phyloP scores from a whole-genome alignment of 805 yeast species.

The Sugiyamaella qingdaonensis region DNA sequence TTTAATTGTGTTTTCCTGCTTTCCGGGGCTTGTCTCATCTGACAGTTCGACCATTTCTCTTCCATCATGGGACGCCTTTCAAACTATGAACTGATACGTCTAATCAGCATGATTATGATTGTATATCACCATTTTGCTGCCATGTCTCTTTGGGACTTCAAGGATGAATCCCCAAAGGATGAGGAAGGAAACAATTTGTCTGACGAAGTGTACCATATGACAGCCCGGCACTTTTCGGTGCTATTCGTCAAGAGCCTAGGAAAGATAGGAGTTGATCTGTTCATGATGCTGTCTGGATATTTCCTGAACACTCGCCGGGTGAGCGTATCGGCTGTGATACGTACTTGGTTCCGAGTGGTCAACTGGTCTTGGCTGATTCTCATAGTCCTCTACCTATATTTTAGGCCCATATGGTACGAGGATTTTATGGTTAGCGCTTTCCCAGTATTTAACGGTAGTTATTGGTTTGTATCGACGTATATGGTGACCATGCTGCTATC shows the following conservation, averaged over 20 bases:
- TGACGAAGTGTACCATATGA: not conserved
- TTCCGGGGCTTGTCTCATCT: too few relatives aligned
- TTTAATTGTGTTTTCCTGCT: too few relatives aligned
- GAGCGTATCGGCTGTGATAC: not conserved
- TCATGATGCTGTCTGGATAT: conserved; percentile 9
- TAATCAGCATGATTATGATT: conserved; percentile 1
- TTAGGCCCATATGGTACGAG: too few relatives aligned
- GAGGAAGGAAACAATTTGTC: not conserved
- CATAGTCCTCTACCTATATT: not conserved
- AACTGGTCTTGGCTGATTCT: conserved; percentile 5
- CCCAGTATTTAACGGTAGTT: conserved; percentile 1
- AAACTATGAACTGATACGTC: conserved; percentile 7
- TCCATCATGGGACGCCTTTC: conserved; percentile 7
- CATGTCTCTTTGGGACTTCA: not conserved
- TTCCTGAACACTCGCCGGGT: not conserved
- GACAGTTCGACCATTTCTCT: too few relatives aligned
- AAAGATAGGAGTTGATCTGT: conserved; percentile 6
- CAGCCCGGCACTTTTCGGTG: not conserved
- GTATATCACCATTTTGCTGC: conserved; percentile 5
- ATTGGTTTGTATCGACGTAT: conserved; percentile 6
- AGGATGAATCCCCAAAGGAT: not conserved
- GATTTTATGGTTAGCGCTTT: too few relatives aligned
- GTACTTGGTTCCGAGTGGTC: conserved; percentile 6
- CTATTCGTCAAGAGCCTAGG: not conserved
- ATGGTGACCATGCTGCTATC: not conserved